Base-by-base conservation (phyloP, 352 stramenopile genomes). In the Phytophthora sansomeana region DNA sequence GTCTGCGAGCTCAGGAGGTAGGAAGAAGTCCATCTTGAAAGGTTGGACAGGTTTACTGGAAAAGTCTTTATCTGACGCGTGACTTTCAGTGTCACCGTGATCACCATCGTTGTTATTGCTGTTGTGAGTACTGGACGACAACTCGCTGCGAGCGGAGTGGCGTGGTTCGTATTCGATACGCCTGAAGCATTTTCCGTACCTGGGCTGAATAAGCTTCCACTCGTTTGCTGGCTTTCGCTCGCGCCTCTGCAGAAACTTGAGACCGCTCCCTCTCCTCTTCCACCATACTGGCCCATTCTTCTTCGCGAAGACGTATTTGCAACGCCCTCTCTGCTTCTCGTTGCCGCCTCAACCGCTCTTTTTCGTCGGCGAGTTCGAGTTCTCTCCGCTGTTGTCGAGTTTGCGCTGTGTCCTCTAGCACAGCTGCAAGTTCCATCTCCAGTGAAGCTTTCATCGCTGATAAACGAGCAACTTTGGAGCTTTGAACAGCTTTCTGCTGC, bases 231-330 rank as follows among this genome's bases (percentile, higher is more conserved):
- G 83, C 83, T 57, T 81, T 85, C 4, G 58, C 74, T 29, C 83
- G 62, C 5, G 83, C 83, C 11, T 77, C 58, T 1, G 75, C 79
- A 17, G 83, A 81, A 10, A 80, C 39, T 32, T 80, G 71, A 33
- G 73, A 80, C 8, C 75, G 75, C 17, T 17, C 58, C 32, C 78
- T 81, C 59, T 91, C 83, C 1, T 89, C 77, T 11, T 83, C 69
- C 46, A 84, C 75, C 55, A 90, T 72, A 16, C 32, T 77, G 5
- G 53, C 65, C 46, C 80, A 77, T 30, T 91, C 83, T 52, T 91
- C 83, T 16, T 80, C 57, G 0, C 71, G 72, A 9, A 91, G 52
- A 6, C 77, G 66, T 8, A 67, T 63, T 26, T 78, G 70, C 33
- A 91, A 64, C 11, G 60, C 67, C 28, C 72, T 59, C 38, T 91